Percentiles rank a stretch among this genome's conserved stretches.
phyloP scores from a whole-genome alignment of 371 early-diverging fungal genomes.

The Parasitella parasitica region DNA sequence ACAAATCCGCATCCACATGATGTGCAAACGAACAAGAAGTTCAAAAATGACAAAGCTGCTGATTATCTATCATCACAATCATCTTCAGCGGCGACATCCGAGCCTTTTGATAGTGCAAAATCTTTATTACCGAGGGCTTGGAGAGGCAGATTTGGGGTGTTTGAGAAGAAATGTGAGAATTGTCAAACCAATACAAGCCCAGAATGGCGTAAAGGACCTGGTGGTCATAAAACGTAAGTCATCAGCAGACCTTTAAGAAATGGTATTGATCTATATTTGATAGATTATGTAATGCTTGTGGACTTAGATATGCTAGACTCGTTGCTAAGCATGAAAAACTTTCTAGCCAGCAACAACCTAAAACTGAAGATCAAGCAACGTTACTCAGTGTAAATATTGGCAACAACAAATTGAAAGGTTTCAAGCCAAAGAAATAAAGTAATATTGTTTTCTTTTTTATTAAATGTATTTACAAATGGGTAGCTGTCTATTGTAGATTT shows the following conservation, averaged over 20 bases:
- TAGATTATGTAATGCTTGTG: conserved; percentile 81
- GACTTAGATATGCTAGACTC: conserved; percentile 71
- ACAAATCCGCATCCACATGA: background rate
- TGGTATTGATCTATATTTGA: background rate
- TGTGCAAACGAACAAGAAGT: background rate
- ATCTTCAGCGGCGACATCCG: background rate
- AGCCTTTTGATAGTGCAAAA: background rate
- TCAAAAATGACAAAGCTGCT: background rate
- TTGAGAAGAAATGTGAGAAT: conserved; percentile 22
- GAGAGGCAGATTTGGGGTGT: conserved; percentile 5
- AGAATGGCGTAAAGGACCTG: conserved; percentile 72
- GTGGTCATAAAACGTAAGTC: conserved; percentile 73
- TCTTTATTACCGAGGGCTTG: conserved; percentile 11
- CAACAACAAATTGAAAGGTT: background rate
- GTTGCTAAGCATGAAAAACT: conserved; percentile 49
- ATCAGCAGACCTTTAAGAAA: background rate
- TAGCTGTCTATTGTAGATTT: background rate
- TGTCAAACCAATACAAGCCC: conserved; percentile 41
- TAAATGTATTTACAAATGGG: conserved; percentile 4
- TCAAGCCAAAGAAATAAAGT: background rate
- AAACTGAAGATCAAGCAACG: background rate
- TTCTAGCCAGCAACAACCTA: background rate
- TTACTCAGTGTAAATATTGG: background rate
- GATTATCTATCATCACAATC: background rate
- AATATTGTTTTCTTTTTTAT: background rate